Conservation (phyloP, 2,329 filamentous ascomycete genomes). For the Ophiostoma montium region DNA sequence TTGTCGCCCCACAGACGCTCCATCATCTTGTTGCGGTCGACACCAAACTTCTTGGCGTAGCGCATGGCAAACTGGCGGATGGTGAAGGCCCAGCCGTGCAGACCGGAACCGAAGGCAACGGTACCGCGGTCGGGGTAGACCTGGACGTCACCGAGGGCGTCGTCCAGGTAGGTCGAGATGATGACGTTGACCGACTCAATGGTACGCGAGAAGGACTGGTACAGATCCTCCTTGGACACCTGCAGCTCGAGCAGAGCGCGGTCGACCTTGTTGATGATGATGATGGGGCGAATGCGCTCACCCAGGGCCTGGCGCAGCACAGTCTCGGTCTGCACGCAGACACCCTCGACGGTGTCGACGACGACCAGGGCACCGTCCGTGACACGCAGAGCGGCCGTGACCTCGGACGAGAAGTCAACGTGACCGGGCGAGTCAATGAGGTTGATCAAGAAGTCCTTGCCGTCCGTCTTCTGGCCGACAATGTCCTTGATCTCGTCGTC, state of each 20-base stretch:
- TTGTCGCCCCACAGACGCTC: slow-evolving; percentile 99
- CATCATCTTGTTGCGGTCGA: slow-evolving; percentile 99
- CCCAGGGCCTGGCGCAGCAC: slow-evolving; percentile 96
- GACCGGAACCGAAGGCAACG: slow-evolving; percentile 97
- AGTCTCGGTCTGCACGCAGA: slow-evolving; percentile 99
- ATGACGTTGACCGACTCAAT: slow-evolving; percentile 99
- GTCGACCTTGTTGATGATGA: slow-evolving; percentile 99
- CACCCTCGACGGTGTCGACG: slow-evolving; percentile 99
- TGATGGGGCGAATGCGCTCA: slow-evolving; percentile 99
- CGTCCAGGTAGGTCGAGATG: slow-evolving; percentile 98
- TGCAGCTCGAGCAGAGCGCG: slow-evolving; percentile 98
- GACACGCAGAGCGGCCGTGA: slow-evolving; percentile 98
- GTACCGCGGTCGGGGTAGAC: slow-evolving; percentile 97
- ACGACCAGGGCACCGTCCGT: slow-evolving; percentile 99
- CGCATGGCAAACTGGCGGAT: slow-evolving; percentile 90
- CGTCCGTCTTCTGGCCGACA: slow-evolving; percentile 70
- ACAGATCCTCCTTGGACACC: slow-evolving; percentile 96
- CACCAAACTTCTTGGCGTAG: slow-evolving; percentile 99
- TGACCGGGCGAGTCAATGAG: slow-evolving; percentile 99
- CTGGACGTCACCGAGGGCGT: slow-evolving; percentile 91
- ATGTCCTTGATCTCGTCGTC: slow-evolving; percentile 91
- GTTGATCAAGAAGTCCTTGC: slow-evolving; percentile 99
- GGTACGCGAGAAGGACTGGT: slow-evolving; percentile 99
- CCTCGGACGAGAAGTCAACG: slow-evolving; percentile 99
- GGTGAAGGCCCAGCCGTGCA: slow-evolving; percentile 99